Percentiles rank a stretch among this genome's conserved stretches.
These are phyloP conservation scores for Vinca major DNA, from an alignment of 305 asterid genomes.

Conservation along the genomic window DNA sequence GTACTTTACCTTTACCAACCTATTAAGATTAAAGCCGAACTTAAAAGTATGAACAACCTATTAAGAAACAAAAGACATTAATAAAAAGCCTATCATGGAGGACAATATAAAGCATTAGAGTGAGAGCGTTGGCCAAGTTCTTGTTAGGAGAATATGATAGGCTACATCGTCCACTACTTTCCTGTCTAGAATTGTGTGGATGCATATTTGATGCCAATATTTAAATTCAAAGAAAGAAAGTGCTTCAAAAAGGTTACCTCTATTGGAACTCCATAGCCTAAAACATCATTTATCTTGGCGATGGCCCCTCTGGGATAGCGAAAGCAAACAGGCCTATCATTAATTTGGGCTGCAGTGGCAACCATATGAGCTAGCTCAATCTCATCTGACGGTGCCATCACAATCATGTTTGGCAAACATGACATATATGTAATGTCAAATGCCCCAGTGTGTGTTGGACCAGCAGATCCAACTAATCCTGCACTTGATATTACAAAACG, in stretches of 20 bases:
- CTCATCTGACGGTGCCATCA: slow-evolving; percentile 96
- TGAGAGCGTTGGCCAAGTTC: not conserved
- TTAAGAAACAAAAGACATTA: not conserved
- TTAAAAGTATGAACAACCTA: not conserved
- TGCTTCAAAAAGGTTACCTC: slow-evolving; percentile 37
- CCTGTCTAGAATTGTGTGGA: not conserved
- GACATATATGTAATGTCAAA: slow-evolving; percentile 87
- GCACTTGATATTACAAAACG: slow-evolving; percentile 75
- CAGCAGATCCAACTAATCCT: slow-evolving; percentile 79
- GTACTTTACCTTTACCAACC: slow-evolving; percentile 75
- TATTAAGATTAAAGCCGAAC: slow-evolving; percentile 4
- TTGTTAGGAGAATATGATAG: not conserved
- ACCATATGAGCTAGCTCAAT: slow-evolving; percentile 80
- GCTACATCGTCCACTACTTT: not conserved
- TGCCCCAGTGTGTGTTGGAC: slow-evolving; percentile 71
- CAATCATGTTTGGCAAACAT: slow-evolving; percentile 94
- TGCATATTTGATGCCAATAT: not conserved
- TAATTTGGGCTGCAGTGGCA: slow-evolving; percentile 52
- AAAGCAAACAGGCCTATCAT: slow-evolving; percentile 79
- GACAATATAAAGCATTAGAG: not conserved
- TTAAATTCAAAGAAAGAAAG: not conserved
- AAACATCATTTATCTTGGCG: slow-evolving; percentile 25
- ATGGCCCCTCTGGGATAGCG: slow-evolving; percentile 84
- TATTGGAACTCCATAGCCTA: slow-evolving; percentile 38
- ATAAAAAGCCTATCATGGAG: not conserved